Base-by-base conservation (phyloP, 768 basidiomycete genomes). In the Coprinopsis marcescibilis region DNA sequence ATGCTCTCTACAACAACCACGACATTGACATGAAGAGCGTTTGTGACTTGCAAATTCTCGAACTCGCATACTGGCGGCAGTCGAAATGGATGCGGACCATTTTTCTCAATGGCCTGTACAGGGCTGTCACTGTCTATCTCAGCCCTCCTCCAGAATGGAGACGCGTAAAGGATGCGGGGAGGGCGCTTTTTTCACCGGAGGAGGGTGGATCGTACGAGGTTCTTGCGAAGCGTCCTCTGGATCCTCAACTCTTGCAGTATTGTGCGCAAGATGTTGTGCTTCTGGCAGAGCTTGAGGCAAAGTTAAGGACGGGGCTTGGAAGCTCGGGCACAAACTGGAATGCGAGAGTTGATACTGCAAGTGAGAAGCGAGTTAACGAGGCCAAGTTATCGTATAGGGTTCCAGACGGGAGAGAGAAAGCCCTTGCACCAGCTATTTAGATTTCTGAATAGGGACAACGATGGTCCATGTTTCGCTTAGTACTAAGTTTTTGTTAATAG, bases 21-120 rank as follows among this genome's bases (percentile, higher is more conserved):
- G 51, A 51, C 12, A 46, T 67, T 13, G 50, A 50, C 5, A 50
- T 67, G 7, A 50, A 51, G n/a, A 63, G 63, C 42, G 57, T 61
- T 1, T 60, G 56, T 49, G 66, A 67, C 43, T 35, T 67, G 13
- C 65, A 67, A 44, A 49, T 67, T 27, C 58, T 65, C 41, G 66
- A 67, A 45, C 44, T 63, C 48, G 63, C 65, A 32, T 53, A 55
- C n/a, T n/a, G n/a, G 2, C 60, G 60, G 21, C 49, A 58, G 5
- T 59, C 59, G 32, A 49, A 55, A 4, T 49, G 54, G 3, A 25
- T 35, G 10, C 32, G 48, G 6, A 54, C 57, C 39, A 50, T 49
- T 10, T 59, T 57, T 25, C 35, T 67, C 27, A 55, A 46, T 19
- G 63, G 66, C 1, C 55, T 67, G 2, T 53, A 49, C 7, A 45